phyloP scores from a whole-genome alignment of 75 land plant species.

The Ceratopteris richardii region DNA sequence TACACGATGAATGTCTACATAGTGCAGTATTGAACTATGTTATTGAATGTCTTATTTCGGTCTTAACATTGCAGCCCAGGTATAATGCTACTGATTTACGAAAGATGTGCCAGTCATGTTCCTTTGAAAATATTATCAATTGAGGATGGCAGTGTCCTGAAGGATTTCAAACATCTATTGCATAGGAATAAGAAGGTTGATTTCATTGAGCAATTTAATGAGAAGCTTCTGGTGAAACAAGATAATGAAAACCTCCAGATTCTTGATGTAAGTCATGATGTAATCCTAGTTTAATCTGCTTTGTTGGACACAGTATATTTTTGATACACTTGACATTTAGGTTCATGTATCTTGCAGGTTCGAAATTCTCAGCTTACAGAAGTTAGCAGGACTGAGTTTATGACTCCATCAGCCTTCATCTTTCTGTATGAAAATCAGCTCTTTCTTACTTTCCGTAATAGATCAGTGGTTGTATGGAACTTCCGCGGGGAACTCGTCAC shows the following conservation, averaged over 20 bases:
- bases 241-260: slow-evolving; percentile 98
- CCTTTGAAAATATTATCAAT: slow-evolving; percentile 94
- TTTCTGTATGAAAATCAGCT: slow-evolving; percentile 91
- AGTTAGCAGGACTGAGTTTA: slow-evolving; percentile 91
- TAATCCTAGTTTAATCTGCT: no score
- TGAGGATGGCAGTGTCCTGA: slow-evolving; percentile 92
- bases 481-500: slow-evolving; percentile 96
- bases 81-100: slow-evolving; percentile 85
- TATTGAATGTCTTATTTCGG: no score
- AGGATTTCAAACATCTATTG: slow-evolving; percentile 74
- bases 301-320: no score
- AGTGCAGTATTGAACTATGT: no score
- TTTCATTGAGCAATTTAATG: no score
- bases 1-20: no score
- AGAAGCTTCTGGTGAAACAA: slow-evolving; percentile 98
- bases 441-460: slow-evolving; percentile 81
- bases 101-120: no score
- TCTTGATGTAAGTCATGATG: slow-evolving; percentile 96
- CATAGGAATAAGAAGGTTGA: slow-evolving; percentile 93
- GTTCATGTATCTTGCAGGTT: slow-evolving; percentile 68
- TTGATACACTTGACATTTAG: no score
- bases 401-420: no score
- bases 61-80: slow-evolving; percentile 90
- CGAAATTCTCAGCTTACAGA: slow-evolving; percentile 68
- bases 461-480: slow-evolving; percentile 96